Conservation (phyloP, 805 yeast species). For the Isabelozyma gotoi region DNA sequence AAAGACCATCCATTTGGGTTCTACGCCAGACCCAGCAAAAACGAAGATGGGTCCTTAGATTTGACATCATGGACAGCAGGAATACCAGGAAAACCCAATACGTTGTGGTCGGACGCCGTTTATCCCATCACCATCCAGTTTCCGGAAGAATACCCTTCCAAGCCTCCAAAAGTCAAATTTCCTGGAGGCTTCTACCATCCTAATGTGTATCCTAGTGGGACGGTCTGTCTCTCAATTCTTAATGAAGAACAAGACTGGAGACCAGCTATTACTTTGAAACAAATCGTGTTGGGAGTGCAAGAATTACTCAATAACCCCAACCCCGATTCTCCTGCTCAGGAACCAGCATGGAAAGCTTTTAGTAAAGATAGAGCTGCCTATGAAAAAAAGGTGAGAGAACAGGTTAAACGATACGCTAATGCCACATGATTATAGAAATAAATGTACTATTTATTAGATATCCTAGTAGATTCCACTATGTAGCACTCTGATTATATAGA, state of each 20-base stretch:
- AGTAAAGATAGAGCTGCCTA: slow-evolving; percentile 66
- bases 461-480: not conserved
- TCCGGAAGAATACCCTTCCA: slow-evolving; percentile 92
- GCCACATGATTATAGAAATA: slow-evolving; percentile 7
- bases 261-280: slow-evolving; percentile 91
- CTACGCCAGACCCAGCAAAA: slow-evolving; percentile 84
- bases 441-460: not conserved
- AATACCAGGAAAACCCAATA: slow-evolving; percentile 86
- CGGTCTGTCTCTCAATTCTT: slow-evolving; percentile 87
- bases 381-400: slow-evolving; percentile 75
- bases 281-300: slow-evolving; percentile 88
- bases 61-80: slow-evolving; percentile 91
- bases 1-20: slow-evolving; percentile 98
- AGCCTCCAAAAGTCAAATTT: slow-evolving; percentile 92
- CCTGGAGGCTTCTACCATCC: slow-evolving; percentile 95
- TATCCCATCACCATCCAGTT: slow-evolving; percentile 81
- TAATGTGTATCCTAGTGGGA: slow-evolving; percentile 96
- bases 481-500: too few relatives aligned
- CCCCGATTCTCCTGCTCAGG: slow-evolving; percentile 96
- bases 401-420: slow-evolving; percentile 68
- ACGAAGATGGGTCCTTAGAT: slow-evolving; percentile 80
- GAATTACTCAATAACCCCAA: slow-evolving; percentile 88
- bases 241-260: slow-evolving; percentile 98
- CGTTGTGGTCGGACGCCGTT: slow-evolving; percentile 88
- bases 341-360: slow-evolving; percentile 91